A percentile compares a stretch with the other conserved stretches of the same genome.
Evolutionary conservation across 2,329 filamentous ascomycete species (phyloP).

Genomic region (Dryadomyces quercus-mongolicae): DNA sequence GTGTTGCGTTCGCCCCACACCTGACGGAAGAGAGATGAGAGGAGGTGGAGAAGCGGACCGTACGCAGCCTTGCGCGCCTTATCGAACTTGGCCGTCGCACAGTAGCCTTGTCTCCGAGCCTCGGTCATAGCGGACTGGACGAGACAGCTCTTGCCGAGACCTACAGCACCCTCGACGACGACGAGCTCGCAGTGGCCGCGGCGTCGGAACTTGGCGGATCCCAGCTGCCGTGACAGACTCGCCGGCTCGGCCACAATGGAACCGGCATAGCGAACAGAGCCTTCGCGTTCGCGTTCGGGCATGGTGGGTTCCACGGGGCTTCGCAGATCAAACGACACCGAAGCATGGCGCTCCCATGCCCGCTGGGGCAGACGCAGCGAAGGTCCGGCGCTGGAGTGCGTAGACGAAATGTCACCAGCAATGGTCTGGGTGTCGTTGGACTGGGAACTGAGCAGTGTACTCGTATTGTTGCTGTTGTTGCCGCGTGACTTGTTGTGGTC

Average conservation of each 20-base stretch:
- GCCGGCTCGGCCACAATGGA: conserved; percentile 28
- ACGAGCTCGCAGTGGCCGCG: conserved; percentile 53
- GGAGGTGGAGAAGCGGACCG: conserved; percentile 49
- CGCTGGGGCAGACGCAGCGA: conserved; percentile 25
- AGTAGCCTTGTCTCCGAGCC: conserved; percentile 49
- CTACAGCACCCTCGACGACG: conserved; percentile 47
- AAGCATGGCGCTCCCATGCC: conserved; percentile 40
- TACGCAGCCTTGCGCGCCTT: conserved; percentile 48
- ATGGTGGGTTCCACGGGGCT: conserved; percentile 32
- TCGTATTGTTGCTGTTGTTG: too few species aligned
- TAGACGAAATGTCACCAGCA: conserved; percentile 35
- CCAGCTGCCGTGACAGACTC: conserved; percentile 41
- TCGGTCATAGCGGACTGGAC: conserved; percentile 52
- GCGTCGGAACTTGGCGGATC: conserved; percentile 45
- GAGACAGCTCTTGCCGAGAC: conserved; percentile 53
- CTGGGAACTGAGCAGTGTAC: conserved; percentile 11
- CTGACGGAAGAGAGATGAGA: conserved; percentile 55
- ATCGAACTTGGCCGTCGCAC: conserved; percentile 55
- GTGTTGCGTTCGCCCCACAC: conserved; percentile 56
- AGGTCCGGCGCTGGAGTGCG: conserved; percentile 25
- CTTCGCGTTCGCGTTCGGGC: conserved; percentile 28
- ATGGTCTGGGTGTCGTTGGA: conserved; percentile 31
- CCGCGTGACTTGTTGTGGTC: too few species aligned
- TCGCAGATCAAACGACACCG: conserved; percentile 35
- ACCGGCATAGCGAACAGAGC: conserved; percentile 25